A percentile compares a stretch with the other conserved stretches of the same genome.
Conservation (phyloP, 2,329 filamentous ascomycete genomes). For the Trichoderma atroviride region DNA sequence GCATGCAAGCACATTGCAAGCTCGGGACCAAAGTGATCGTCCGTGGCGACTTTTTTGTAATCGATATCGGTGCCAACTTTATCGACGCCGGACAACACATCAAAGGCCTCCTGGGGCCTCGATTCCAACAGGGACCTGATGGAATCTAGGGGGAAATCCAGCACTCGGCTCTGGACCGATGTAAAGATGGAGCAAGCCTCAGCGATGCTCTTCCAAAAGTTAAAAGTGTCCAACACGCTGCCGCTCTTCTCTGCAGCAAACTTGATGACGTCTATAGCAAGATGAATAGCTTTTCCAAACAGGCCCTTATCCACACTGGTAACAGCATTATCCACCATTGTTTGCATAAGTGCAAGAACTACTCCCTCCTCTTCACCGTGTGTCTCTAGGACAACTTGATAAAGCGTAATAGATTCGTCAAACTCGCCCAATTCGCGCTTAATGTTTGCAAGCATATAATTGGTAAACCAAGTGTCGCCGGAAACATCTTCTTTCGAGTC, state of each 20-base stretch:
- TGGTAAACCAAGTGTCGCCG: constrained; percentile 88
- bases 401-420: constrained; percentile 77
- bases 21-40: constrained; percentile 52
- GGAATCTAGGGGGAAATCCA: constrained; percentile 62
- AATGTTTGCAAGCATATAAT: constrained; percentile 95
- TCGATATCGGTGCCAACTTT: constrained; percentile 54
- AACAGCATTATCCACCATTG: constrained; percentile 79
- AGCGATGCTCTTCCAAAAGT: constrained; percentile 90
- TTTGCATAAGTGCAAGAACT: constrained; percentile 83
- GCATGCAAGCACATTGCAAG: constrained; percentile 66
- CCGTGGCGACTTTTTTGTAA: constrained; percentile 47
- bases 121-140: constrained; percentile 62
- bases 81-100: constrained; percentile 70
- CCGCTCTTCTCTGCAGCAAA: constrained; percentile 66
- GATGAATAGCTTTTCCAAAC: constrained; percentile 78
- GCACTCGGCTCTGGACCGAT: constrained; percentile 68
- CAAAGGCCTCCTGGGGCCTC: constrained; percentile 57
- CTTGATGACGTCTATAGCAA: constrained; percentile 68
- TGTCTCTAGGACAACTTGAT: constrained; percentile 69
- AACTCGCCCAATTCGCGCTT: constrained; percentile 90
- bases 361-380: constrained; percentile 82
- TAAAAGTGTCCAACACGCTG: constrained; percentile 73
- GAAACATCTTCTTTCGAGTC: constrained; percentile 52
- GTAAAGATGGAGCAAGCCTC: constrained; percentile 88
- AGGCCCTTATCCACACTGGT: constrained; percentile 78